phyloP scores from a whole-genome alignment of 306 rosid genomes.

The Castanopsis chinensis region DNA sequence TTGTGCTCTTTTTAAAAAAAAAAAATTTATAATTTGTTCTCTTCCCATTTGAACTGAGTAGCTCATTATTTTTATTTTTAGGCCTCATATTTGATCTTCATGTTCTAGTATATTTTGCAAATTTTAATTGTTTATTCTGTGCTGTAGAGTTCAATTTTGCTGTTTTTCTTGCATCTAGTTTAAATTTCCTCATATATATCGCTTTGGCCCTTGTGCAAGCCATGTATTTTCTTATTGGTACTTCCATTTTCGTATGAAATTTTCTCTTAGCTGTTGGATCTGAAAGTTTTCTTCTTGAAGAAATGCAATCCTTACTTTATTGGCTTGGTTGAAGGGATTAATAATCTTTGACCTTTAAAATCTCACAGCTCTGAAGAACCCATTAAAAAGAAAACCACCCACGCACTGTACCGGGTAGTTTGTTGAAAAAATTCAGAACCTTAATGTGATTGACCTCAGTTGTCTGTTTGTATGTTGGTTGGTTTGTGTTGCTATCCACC shows the following conservation, averaged over 20 bases:
- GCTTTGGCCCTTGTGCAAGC: too few relatives aligned
- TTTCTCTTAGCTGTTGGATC: too few relatives aligned
- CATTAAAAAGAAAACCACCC: too few relatives aligned
- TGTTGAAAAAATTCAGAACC: neutral
- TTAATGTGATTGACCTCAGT: neutral
- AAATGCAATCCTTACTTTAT: too few relatives aligned
- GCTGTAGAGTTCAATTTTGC: neutral
- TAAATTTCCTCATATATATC: too few relatives aligned
- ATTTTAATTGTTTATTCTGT: neutral
- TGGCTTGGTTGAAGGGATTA: neutral
- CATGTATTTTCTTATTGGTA: too few relatives aligned
- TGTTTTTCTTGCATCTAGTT: neutral
- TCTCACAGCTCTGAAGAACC: too few relatives aligned
- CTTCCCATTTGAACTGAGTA: neutral
- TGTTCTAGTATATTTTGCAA: neutral
- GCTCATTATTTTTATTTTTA: neutral
- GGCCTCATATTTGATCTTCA: neutral
- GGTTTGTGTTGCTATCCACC: too few relatives aligned
- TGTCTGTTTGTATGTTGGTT: neutral
- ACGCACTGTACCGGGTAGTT: too few relatives aligned
- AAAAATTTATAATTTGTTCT: neutral
- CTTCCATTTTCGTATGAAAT: too few relatives aligned
- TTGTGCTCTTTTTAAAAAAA: neutral
- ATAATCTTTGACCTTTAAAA: neutral
- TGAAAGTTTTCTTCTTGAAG: too few relatives aligned